Base-by-base conservation (phyloP, 2,329 filamentous ascomycete species). In the Beauveria brongniartii region DNA sequence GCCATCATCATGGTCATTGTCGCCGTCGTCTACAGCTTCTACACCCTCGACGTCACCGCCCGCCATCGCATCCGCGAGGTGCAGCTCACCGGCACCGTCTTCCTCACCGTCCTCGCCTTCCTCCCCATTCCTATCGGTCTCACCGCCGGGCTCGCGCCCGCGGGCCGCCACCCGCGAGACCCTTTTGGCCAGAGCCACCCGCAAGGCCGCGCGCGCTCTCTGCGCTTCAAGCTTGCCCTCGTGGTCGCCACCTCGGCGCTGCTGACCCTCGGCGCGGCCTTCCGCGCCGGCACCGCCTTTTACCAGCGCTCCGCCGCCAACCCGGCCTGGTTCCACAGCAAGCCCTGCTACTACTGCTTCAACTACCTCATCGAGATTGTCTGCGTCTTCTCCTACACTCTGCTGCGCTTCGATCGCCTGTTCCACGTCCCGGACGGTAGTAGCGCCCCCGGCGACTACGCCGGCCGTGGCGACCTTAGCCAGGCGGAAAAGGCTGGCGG, bases 341-440 rank as follows among this genome's bases (percentile, higher is more conserved):
- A 87, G 70, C 82, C 85, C 1, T 84, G 82, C 67, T 96, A 91
- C 77, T 96, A 94, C 75, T 75, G 85, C 69, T 90, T 94, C 77
- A 89, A 90, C 74, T 95, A 90, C 69, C 77, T 76, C 18, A 78
- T 92, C 43, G 92, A 96, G 73, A 75, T 92, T 46, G 69, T 88
- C 26, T 84, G 91, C 43, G 80, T 93, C 5, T 81, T 80, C 58
- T 74, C 86, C 9, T 93, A 90, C 73, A 80, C 86, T 0, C 68
- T 88, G 18, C 73, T 81, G 22, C 82, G 91, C 37, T 85, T 94
- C 63, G 92, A 96, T 71, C 79, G 80, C 63, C 82, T 89, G 47
- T 95, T 93, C 75, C 81, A 88, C 69, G 76, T 94, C 26, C 90
- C 90, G 1, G 77, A 94, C 69, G 87, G 88, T 50, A 85, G 85